These are phyloP conservation scores for Croton laevigatus DNA, from an alignment of 441 rosid genomes.

Conservation along the genomic window DNA sequence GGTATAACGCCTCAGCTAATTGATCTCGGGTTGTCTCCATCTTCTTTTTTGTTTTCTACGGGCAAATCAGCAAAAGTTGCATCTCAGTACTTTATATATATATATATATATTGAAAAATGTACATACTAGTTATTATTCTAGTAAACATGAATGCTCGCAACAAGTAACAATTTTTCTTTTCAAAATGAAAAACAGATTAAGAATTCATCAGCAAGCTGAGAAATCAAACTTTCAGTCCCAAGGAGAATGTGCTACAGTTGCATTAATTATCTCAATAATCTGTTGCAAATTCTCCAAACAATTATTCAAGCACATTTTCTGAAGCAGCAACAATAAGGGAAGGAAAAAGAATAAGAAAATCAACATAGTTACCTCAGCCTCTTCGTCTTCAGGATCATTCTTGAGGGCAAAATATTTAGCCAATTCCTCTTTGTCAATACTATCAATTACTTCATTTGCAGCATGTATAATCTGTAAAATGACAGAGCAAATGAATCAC, in stretches of 20 bases:
- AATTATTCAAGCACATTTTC: neutral
- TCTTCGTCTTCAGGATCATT: conserved; percentile 94
- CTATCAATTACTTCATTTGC: conserved; percentile 77
- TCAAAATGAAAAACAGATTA: neutral
- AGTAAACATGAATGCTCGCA: conserved; percentile 7
- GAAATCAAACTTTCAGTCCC: neutral
- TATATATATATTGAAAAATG: too few relatives aligned
- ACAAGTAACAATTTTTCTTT: neutral
- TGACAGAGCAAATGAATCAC: conserved; percentile 12
- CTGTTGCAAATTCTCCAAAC: conserved; percentile 7
- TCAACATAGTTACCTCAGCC: conserved; percentile 55
- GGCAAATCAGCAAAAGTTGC: conserved; percentile 13
- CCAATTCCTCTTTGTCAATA: conserved; percentile 74
- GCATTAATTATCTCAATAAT: conserved; percentile 6
- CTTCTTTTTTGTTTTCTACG: conserved; percentile 65
- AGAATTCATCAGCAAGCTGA: neutral
- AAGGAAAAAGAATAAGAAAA: neutral
- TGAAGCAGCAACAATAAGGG: neutral
- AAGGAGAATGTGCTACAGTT: neutral
- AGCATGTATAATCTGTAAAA: conserved; percentile 66
- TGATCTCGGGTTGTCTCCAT: conserved; percentile 88
- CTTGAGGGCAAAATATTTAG: conserved; percentile 61
- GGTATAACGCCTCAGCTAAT: conserved; percentile 77
- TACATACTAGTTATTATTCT: neutral
- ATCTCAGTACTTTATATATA: too few relatives aligned